Base-by-base conservation (phyloP, 164 flowering plant genomes). In the Vitis labrusca region DNA sequence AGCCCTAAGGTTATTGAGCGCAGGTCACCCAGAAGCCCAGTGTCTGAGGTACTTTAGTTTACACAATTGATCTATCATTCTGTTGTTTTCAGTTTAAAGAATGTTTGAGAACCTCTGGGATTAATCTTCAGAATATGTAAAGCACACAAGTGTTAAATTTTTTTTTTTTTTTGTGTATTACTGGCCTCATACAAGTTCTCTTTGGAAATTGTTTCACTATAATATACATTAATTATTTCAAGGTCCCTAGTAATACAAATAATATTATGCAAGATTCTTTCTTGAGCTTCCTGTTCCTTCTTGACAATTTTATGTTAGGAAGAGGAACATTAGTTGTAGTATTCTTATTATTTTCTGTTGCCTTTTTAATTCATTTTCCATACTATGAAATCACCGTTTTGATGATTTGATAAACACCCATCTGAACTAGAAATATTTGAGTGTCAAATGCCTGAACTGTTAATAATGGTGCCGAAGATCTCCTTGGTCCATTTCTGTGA, bases 1-100 rank as follows among this genome's bases (percentile, higher is more conserved):
- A 89, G 97, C 68, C 96, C 94, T 50, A 93, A 90, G 83, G 85
- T 84, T 12, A 50, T 50, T 30, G 93, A 89, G 37, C 91, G 90
- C 27, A 87, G 77, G 72, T 85, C 97, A 61, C 98, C 97, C 2
- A 83, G 86, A 76, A 89, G 96, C 77, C 93, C 93, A 9, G 82
- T 73, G 23, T 8, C 87, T 68, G 97, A 90, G 97, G 98, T 91
- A 85, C 62, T 47, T 47, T 8, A 52, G 50, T 13, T 37, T 30
- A 5, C 27, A 15, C 44, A 71, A 55, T 16, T 7, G 13, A 8
- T 5, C 2, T 14, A 30, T 7, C 27, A 54, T 37, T 9, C 50
- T 64, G 10, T 8, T 10, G n/a, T 54, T 67, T 16, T 3, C 49
- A 50, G 29, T 50, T 23, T 8, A 48, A 8, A 9, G 9, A 50